Base-by-base conservation (phyloP, 345 rosid species). In the Corchorus capsularis region DNA sequence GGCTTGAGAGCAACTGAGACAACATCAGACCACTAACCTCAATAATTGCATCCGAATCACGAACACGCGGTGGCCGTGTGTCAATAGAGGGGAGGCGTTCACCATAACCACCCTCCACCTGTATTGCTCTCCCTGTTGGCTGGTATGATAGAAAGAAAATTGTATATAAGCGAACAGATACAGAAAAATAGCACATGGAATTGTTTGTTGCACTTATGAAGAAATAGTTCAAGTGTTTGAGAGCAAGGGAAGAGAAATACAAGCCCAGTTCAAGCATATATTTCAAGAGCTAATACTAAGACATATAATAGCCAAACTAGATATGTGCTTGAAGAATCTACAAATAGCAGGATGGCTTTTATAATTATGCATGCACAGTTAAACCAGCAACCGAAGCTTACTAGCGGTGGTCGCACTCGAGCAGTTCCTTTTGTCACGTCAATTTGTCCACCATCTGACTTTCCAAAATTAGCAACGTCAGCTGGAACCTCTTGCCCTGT, bases 121-220 rank as follows among this genome's bases (percentile, higher is more conserved):
- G 99, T 83, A 96, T 96, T 32, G 98, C 87, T 86, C 98, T 88
- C 76, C 99, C 99, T 64, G 97, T 87, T 72, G 99, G 99, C 99
- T 96, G 88, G 77, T 70, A 67, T 72, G 71, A 59, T 77, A 75
- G 70, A 52, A 80, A 72, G 1, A 55, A 71, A 41, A 63, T 4
- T 0, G 27, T 37, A 47, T 37, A 65, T 70, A 62, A 63, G 63
- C 49, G 53, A 65, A 61, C 53, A 35, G 67, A 52, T 60, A 77
- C 52, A 41, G 34, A 55, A 65, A 78, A 67, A 54, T 53, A 27
- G n/a, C 55, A 62, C 3, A 61, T 27, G 37, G 32, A 22, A 27
- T 61, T 20, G 19, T 47, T 12, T 5, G 34, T 35, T n/a, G 11
- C 27, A 52, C 46, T 17, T 22, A 5, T 17, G 34, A 12, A 8